Evolutionary conservation across 441 rosid genomes (phyloP), one percentile per base, ranked within the genome.

Genomic region (Kokia cookei): DNA sequence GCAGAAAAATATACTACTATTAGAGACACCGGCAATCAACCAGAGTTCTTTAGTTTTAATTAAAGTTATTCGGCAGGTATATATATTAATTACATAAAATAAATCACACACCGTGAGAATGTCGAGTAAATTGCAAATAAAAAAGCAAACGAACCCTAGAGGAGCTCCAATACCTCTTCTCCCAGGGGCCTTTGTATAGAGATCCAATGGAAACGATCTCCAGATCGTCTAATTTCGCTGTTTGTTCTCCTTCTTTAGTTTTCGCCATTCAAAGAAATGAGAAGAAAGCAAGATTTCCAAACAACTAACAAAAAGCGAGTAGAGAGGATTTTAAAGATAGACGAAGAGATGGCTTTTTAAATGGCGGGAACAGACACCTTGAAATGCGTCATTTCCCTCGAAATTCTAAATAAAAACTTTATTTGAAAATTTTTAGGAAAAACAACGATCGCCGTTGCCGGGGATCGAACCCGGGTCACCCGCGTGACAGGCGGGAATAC

Each of bases 401-500:
- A 67, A 57, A 14, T 35, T 11, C 35, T 47, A 12, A 19, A 64
- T 35, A 1, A 51, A 32, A 32, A 27, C 5, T 1, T 5, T 9
- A 9, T 40, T 35, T 40, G 7, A 1, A 1, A 2, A 5, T 4
- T 14, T 5, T 1, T 0, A 13, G 3, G 0, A 22, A 55, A 55
- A 22, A 11, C 1, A 24, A 22, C 11, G 2, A 2, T 15, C 92
- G 91, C 94, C 90, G 93, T 85, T 91, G 91, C 91, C 91, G 92
- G 90, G 94, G 90, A 87, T 89, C 92, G 91, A 91, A 91, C 86
- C 93, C 90, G 89, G 93, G 96, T 89, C 94, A 19, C 89, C 90
- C 93, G 93, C 85, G 91, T 89, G 97, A 89, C 91, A 89, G 97
- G 91, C 97, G 92, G 90, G 88, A 84, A 90, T 87, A 87, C 97